Conservation (phyloP, 2,329 filamentous ascomycete genomes). For the Botrytis porri region DNA sequence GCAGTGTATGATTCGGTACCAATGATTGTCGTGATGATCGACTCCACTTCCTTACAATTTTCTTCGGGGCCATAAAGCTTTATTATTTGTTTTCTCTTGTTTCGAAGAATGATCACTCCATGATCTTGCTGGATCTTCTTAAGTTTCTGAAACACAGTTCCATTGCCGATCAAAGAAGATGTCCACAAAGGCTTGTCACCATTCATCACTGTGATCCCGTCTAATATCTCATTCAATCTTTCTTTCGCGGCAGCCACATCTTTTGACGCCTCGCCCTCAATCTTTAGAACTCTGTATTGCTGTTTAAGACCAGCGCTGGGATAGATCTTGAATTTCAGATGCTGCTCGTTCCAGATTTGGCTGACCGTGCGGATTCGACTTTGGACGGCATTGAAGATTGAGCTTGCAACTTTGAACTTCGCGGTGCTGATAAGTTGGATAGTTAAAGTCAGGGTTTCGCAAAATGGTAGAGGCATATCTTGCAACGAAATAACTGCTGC, state of each 20-base stretch:
- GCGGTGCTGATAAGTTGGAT: constrained; percentile 40
- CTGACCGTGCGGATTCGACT: constrained; percentile 33
- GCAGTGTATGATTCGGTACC: not conserved
- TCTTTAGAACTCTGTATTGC: constrained; percentile 38
- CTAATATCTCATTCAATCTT: constrained; percentile 38
- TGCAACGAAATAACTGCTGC: constrained; percentile 39
- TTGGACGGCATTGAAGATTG: constrained; percentile 39
- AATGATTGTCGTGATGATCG: constrained; percentile 35
- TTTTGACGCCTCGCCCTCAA: constrained; percentile 40
- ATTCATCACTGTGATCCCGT: constrained; percentile 37
- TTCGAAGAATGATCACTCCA: not conserved
- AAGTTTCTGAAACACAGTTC: not conserved
- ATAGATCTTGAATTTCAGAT: constrained; percentile 36
- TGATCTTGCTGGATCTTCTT: not conserved
- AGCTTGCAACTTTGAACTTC: constrained; percentile 41
- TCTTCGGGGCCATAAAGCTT: constrained; percentile 1
- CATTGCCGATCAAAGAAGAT: constrained; percentile 28
- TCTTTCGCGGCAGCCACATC: constrained; percentile 39
- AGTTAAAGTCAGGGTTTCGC: constrained; percentile 38
- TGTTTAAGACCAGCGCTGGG: constrained; percentile 28
- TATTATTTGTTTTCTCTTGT: constrained; percentile 5
- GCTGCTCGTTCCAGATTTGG: constrained; percentile 37
- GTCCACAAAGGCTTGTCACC: constrained; percentile 38
- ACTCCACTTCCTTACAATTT: not conserved
- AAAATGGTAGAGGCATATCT: constrained; percentile 37